Evolutionary conservation across 169 alveolate genomes (phyloP).

Genomic region (Plasmodium coatneyi): DNA sequence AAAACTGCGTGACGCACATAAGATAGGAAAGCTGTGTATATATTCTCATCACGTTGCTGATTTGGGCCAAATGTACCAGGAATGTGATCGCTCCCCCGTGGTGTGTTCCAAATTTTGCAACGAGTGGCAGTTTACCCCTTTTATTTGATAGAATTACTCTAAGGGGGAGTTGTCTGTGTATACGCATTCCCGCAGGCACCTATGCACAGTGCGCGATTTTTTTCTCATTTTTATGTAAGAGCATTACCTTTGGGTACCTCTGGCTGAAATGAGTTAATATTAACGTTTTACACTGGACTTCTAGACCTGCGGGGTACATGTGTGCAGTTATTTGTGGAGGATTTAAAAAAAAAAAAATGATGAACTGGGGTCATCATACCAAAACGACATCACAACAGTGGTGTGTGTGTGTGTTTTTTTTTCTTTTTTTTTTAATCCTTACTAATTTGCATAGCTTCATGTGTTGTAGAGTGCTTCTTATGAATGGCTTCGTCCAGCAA

Average conservation of each 20-base stretch:
- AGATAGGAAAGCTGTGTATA: background rate
- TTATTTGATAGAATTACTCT: background rate
- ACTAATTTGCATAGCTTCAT: constrained; percentile 86
- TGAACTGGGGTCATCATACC: background rate
- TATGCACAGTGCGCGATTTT: background rate
- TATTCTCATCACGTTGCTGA: background rate
- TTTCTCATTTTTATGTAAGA: background rate
- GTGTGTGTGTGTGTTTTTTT: background rate
- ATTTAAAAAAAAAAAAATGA: background rate
- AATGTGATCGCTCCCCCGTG: background rate
- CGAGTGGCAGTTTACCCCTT: background rate
- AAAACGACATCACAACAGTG: background rate
- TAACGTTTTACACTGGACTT: constrained; percentile 79
- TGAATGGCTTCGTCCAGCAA: constrained; percentile 85
- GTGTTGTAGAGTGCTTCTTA: constrained; percentile 80
- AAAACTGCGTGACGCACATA: background rate
- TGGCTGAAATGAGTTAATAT: constrained; percentile 94
- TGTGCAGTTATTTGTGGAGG: background rate
- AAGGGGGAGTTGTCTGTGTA: background rate
- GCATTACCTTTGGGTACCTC: constrained; percentile 88
- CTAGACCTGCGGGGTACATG: constrained; percentile 19
- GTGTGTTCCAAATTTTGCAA: background rate
- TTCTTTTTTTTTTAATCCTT: background rate
- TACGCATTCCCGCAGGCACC: background rate
- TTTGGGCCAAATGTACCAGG: background rate